Base-by-base conservation (phyloP, 1,139 yeast genomes). In the Hyphopichia pseudoburtonii region DNA sequence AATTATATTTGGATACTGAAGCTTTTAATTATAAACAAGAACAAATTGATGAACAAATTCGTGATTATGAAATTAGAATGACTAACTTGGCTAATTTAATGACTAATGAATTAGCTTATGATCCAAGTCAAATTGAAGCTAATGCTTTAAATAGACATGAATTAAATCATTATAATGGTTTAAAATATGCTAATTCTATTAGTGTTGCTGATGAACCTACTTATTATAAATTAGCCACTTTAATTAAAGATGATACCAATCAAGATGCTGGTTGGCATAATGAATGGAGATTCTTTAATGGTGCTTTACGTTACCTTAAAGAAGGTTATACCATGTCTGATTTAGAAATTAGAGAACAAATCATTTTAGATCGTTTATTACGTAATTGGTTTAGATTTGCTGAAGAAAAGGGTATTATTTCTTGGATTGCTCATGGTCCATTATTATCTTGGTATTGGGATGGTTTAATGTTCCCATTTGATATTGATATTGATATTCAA, bases 391-490 rank as follows among this genome's bases (percentile, higher is more conserved):
- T 57, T 39, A 48, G 62, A 36, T 63, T 62, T 44, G 63, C 66
- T 6, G 62, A 60, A 44, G 66, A 58, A 41, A 62, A 61, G 40
- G 68, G 67, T 11, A 58, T 61, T 28, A 56, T 62, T 4, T 60
- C 74, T n/a, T 72, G 78, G 67, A 59, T 74, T 24, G 78, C 79
- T 3, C 80, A 75, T 51, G 80, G 80, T 5, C 68, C 78, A 1
- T 55, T 75, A 32, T 56, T 75, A 34, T 56, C 70, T 6, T 64
- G 70, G 69, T 60, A 61, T 38, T 63, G 69, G 68, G 59, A 64
- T 45, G 70, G 70, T 3, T 45, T 63, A 34, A 52, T 56, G 56
- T 63, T 64, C 44, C 70, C 70, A 5, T 64, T 59, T 50, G 70
- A 64, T 48, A 52, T 55, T 25, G 70, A 64, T 42, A 56, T 59